These are phyloP conservation scores for Clavispora asparagi DNA, from an alignment of 805 yeast genomes.

Conservation along the genomic window DNA sequence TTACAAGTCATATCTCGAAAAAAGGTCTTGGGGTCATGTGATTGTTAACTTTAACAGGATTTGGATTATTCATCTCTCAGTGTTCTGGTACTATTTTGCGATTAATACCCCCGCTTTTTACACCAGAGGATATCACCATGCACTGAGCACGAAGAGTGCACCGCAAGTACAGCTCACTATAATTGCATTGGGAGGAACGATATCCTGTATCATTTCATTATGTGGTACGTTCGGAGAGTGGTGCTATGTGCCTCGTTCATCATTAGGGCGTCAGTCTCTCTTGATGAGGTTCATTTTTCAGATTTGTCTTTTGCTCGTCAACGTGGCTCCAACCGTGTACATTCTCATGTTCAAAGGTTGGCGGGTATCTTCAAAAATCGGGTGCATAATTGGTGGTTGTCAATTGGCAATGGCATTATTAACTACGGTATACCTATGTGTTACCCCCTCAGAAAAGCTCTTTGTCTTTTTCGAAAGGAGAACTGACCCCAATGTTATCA, in stretches of 20 bases:
- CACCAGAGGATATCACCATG: slow-evolving; percentile 37
- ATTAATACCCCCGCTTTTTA: slow-evolving; percentile 48
- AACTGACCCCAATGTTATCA: slow-evolving; percentile 6
- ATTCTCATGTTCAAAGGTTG: slow-evolving; percentile 21
- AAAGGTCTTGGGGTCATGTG: slow-evolving; percentile 46
- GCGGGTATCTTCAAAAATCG: slow-evolving; percentile 20
- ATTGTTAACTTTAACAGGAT: slow-evolving; percentile 47
- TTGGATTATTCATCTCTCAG: slow-evolving; percentile 47
- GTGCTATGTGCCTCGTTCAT: slow-evolving; percentile 22
- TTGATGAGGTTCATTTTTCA: slow-evolving; percentile 12
- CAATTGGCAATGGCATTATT: slow-evolving; percentile 26
- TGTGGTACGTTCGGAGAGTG: slow-evolving; percentile 21
- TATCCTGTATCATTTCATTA: slow-evolving; percentile 30
- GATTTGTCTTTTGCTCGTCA: slow-evolving; percentile 14
- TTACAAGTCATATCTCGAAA: slow-evolving; percentile 44
- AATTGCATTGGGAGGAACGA: slow-evolving; percentile 41
- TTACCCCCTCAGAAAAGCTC: slow-evolving; percentile 20
- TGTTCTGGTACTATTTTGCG: slow-evolving; percentile 49
- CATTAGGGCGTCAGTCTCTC: slow-evolving; percentile 18
- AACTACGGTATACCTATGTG: slow-evolving; percentile 25
- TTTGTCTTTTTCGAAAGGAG: slow-evolving; percentile 10
- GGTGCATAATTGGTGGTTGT: slow-evolving; percentile 17
- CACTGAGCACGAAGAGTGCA: slow-evolving; percentile 41
- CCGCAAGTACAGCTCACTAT: slow-evolving; percentile 40
- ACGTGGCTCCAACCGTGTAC: slow-evolving; percentile 26